These are phyloP conservation scores for Suillus lakei DNA, from an alignment of 768 basidiomycete species.

Conservation along the genomic window DNA sequence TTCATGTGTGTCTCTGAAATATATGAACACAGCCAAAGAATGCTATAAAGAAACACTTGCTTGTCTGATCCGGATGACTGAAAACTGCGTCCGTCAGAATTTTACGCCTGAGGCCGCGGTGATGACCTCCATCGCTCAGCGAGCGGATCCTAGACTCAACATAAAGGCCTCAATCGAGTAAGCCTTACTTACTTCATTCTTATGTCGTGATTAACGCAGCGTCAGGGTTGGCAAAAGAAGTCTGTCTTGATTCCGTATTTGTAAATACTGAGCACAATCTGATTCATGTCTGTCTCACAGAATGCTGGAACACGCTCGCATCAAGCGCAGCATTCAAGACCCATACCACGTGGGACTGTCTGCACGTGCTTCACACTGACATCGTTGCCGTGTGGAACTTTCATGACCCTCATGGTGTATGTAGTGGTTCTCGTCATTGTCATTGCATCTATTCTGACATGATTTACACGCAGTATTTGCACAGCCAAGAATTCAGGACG, in stretches of 20 bases:
- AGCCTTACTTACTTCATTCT: not conserved
- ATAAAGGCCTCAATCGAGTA: slow-evolving; percentile 3
- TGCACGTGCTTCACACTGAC: slow-evolving; percentile 21
- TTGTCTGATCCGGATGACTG: slow-evolving; percentile 4
- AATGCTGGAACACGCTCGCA: slow-evolving; percentile 21
- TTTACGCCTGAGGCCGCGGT: not conserved
- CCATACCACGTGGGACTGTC: slow-evolving; percentile 7
- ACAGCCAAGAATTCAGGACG: slow-evolving; percentile 2
- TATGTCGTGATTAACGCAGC: not conserved
- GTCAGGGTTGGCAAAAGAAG: slow-evolving; percentile 1
- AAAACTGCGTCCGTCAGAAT: not conserved
- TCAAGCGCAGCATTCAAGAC: slow-evolving; percentile 14
- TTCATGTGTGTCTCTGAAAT: not conserved
- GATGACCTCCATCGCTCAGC: slow-evolving; percentile 9
- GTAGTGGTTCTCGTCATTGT: not conserved
- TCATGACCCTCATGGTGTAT: slow-evolving; percentile 2
- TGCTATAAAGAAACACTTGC: not conserved
- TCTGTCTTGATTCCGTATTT: slow-evolving; percentile 9
- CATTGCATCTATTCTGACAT: not conserved
- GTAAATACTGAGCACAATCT: not conserved
- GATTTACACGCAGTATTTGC: not conserved
- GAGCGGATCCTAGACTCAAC: slow-evolving; percentile 1
- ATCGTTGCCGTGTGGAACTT: slow-evolving; percentile 24
- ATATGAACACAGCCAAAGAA: not conserved
- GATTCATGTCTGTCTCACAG: slow-evolving; percentile 13